These are phyloP conservation scores for Ceratocystis smalleyi DNA, from an alignment of 2,329 filamentous ascomycete genomes.

Conservation along the genomic window DNA sequence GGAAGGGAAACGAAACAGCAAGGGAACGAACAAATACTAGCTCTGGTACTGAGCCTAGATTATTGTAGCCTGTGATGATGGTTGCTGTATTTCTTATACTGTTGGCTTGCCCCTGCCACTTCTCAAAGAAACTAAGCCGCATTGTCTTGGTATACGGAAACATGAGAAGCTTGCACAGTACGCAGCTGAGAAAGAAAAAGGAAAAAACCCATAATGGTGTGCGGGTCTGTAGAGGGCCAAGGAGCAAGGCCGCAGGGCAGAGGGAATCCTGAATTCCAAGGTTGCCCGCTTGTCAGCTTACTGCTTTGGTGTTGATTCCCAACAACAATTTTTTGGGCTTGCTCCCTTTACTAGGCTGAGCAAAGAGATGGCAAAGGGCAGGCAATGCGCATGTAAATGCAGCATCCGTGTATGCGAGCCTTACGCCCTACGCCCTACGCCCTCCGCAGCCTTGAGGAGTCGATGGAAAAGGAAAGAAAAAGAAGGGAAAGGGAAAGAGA, in stretches of 20 bases:
- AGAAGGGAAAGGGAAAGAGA: neutral
- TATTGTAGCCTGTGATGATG: neutral
- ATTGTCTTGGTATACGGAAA: neutral
- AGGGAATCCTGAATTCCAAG: neutral
- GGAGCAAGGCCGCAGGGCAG: neutral
- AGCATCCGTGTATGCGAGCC: neutral
- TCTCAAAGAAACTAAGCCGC: neutral
- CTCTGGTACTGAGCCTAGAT: neutral
- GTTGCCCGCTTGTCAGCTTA: neutral
- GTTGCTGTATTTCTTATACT: neutral
- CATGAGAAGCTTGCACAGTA: neutral
- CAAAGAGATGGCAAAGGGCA: neutral
- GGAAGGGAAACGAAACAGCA: neutral
- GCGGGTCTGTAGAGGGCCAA: neutral
- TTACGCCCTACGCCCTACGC: neutral
- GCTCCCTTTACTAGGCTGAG: neutral
- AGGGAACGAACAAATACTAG: neutral
- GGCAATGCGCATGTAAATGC: neutral
- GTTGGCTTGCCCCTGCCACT: neutral
- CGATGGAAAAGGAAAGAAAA: neutral
- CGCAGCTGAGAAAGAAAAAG: neutral
- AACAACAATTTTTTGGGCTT: slow-evolving; percentile 5
- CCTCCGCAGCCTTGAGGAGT: neutral
- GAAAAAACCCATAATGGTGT: neutral
- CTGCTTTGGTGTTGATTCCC: neutral